Base-by-base conservation (phyloP, 129 eudicot species). In the Centrapalus pauciflorus region DNA sequence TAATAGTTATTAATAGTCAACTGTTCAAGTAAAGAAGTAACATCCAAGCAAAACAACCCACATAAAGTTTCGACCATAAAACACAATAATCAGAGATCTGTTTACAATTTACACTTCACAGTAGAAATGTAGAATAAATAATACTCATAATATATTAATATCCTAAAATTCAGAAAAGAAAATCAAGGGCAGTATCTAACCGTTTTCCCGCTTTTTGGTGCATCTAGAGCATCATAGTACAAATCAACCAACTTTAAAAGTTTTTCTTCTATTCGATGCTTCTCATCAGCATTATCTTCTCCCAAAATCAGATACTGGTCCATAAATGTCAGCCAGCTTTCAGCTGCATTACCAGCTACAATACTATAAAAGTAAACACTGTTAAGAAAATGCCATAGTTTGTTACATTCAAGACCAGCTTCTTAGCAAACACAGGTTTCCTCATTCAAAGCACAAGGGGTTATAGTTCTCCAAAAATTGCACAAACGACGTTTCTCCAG, bases 161-260 rank as follows among this genome's bases (percentile, higher is more conserved):
- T 16, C 7, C 0, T 17, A 5, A 55, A 38, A 7, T 23, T 50
- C 33, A n/a, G 52, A 37, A 35, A 33, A 61, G 11, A 49, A 24
- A 21, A 61, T 9, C 3, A 4, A 34, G 54, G 33, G 34, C 24
- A 35, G 29, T 26, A 61, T 59, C 55, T 65, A 8, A 87, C 96
- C 86, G 61, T 72, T 66, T 81, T 79, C 63, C 98, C 98, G 20
- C 79, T 83, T 78, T 92, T 92, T 34, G 96, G 91, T 43, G 98
- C 96, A 77, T 92, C 96, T 49, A 92, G 20, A 37, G 98, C 98
- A 63, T 92, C 98, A 48, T 92, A 92, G 61, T 92, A 92, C 11
- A 83, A 58, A 77, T 92, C 95, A 13, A 82, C 61, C 65, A 92
- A 62, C 29, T 73, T 27, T 27, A 73, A 70, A 61, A 92, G 61